These are phyloP conservation scores for Gaertneriomyces semiglobifer DNA, from an alignment of 192 early-diverging fungal genomes.

Conservation along the genomic window DNA sequence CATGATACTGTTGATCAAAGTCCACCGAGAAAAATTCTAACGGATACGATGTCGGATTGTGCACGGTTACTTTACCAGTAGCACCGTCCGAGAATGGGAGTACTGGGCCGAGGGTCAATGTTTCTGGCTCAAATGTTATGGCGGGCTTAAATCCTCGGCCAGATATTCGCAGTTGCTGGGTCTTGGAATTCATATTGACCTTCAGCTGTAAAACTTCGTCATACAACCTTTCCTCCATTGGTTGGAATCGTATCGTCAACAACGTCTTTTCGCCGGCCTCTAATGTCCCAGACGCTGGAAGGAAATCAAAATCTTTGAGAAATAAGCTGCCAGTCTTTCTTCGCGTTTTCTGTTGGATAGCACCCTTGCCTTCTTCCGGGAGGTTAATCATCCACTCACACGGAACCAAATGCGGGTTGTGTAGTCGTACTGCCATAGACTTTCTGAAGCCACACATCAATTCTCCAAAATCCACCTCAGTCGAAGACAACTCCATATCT, in stretches of 20 bases:
- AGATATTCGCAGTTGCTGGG: conserved; percentile 31
- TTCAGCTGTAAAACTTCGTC: conserved; percentile 44
- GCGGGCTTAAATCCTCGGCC: conserved; percentile 41
- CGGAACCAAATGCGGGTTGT: conserved; percentile 45
- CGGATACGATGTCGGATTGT: conserved; percentile 48
- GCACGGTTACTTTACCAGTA: conserved; percentile 39
- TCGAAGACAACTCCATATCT: conserved; percentile 37
- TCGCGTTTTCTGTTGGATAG: conserved; percentile 9
- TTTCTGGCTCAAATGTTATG: conserved; percentile 50
- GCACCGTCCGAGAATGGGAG: conserved; percentile 51
- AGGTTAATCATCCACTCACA: conserved; percentile 50
- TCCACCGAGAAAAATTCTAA: conserved; percentile 54
- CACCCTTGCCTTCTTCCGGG: too few relatives aligned
- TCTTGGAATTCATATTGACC: conserved; percentile 46
- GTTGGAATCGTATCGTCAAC: conserved; percentile 41
- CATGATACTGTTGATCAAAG: conserved; percentile 52
- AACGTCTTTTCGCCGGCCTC: conserved; percentile 45
- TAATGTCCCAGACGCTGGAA: conserved; percentile 41
- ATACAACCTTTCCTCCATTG: conserved; percentile 47
- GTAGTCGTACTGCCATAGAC: conserved; percentile 38
- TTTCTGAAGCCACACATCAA: conserved; percentile 51
- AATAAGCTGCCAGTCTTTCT: conserved; percentile 21
- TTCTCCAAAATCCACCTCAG: conserved; percentile 52
- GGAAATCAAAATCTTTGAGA: conserved; percentile 49
- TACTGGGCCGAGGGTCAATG: conserved; percentile 44